These are phyloP conservation scores for Leccinum pellstonianum DNA, from an alignment of 768 basidiomycete species.

Conservation along the genomic window DNA sequence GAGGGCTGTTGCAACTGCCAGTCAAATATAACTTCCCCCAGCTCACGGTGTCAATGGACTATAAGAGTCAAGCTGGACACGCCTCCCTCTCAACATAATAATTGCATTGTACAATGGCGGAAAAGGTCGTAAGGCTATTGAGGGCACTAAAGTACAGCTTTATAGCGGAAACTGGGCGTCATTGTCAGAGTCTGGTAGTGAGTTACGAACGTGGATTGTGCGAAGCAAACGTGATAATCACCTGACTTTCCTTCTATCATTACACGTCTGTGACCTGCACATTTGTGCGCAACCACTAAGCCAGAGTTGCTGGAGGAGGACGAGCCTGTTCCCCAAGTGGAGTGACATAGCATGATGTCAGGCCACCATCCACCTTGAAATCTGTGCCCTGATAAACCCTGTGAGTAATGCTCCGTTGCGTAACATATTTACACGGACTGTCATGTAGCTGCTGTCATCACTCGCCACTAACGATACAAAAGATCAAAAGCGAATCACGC, in stretches of 20 bases:
- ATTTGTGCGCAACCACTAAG: constrained; percentile 21
- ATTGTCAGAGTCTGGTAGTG: neutral
- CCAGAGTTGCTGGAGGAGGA: constrained; percentile 67
- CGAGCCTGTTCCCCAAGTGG: constrained; percentile 74
- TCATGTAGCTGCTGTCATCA: constrained; percentile 95
- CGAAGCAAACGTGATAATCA: neutral
- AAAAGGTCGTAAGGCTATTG: neutral
- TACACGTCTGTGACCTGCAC: neutral
- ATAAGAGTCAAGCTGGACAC: neutral
- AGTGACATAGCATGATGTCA: constrained; percentile 91
- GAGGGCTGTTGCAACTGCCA: neutral
- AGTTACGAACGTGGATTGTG: neutral
- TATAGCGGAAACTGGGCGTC: neutral
- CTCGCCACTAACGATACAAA: constrained; percentile 62
- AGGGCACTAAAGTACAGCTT: neutral
- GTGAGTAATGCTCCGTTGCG: constrained; percentile 4
- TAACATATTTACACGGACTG: constrained; percentile 50
- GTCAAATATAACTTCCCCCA: neutral
- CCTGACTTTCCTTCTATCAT: neutral
- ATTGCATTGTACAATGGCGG: neutral
- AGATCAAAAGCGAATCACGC: constrained; percentile 9
- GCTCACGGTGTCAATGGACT: neutral
- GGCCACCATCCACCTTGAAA: constrained; percentile 94
- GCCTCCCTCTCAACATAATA: neutral
- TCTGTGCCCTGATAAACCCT: constrained; percentile 65